Base-by-base conservation (phyloP, 768 basidiomycete species). In the Pholiota molesta region DNA sequence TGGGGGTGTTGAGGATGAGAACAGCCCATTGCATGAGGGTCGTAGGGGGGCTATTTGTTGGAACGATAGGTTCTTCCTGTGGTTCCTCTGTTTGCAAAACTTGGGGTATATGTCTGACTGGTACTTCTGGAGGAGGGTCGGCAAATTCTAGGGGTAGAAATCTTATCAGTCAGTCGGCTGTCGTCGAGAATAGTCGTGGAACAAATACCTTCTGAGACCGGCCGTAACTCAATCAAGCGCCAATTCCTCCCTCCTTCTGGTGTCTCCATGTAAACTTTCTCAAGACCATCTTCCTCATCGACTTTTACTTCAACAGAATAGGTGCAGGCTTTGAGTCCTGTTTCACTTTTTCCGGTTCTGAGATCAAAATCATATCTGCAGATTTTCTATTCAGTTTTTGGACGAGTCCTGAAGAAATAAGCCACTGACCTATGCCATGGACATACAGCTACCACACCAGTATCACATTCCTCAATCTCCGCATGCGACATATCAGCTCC, bases 401-500 rank as follows among this genome's bases (percentile, higher is more conserved):
- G n/a, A 54, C 35, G 21, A 29, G 13, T 28, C 26, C 23, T 35
- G 29, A 33, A 6, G 14, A 28, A 13, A 54, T 40, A 14, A 45
- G 29, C 55, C 19, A 63, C 78, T 47, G 52, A 86, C 88, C 87
- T 79, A 71, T 91, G 89, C 89, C 90, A 91, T 2, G 89, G 90
- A 72, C 89, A 91, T 11, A 90, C 89, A 10, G 86, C 86, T 1
- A 91, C 84, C 3, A 84, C 65, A 19, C 83, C 81, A 13, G 73
- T 75, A 53, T 87, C 87, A 62, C 81, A 86, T 59, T 84, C 86
- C 68, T 91, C 89, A n/a, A 91, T 89, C 42, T 90, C 89, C 1
- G 90, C 90, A 76, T 92, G 89, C 14, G 87, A 89, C 73, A 92
- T 79, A 59, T 92, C 90, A 21, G 90, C 91, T 2, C 91, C 90